Evolutionary conservation across 148 eudicot genomes (phyloP), one percentile per base, ranked within the genome.

Genomic region (Fagopyrum tataricum): DNA sequence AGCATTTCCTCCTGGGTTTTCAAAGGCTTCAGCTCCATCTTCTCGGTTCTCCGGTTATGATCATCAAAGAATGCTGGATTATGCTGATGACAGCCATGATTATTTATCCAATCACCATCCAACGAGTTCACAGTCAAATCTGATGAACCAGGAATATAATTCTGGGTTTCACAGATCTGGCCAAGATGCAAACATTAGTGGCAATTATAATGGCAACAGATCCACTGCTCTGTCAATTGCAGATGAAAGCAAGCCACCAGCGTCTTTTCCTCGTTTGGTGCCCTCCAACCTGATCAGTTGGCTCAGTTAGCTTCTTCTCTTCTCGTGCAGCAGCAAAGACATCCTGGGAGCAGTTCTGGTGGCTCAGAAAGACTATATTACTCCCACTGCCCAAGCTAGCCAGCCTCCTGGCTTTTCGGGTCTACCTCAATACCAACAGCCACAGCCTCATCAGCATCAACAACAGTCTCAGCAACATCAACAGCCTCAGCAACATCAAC

Each of bases 251-350:
- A 76, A 72, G 21, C 78, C 80, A 68, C 73, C 70, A 49, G 74
- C 73, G 52, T 79, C 82, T 74, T 81, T 37, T 73, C 86, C n/a
- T 70, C 81, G 20, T 70, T 48, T 23, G 59, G 85, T 71, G 74
- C 77, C 8, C 78, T 90, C 64, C 85, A 81, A 69, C 73, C 85
- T 5, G 91, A 88, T 43, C 87, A 88, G 74, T 84, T 82, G 49
- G 83, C 89, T 1, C 84, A 82, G 68, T 72, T 84, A 37, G 83
- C 85, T 46, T 80, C 90, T 4, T 81, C 83, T 41, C 86, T 84
- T 82, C 80, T 85, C 39, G 89, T 87, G 62, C 90, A 80, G 49
- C 77, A 83, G 24, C 72, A 18, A 64, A 78, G 80, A 76, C 90
- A 83, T 69, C 58, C 82, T 0, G 77, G 82, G 23, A 79, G 74